Conservation (phyloP, 1,139 yeast genomes). For the Yamadazyma pseudoaaseri region DNA sequence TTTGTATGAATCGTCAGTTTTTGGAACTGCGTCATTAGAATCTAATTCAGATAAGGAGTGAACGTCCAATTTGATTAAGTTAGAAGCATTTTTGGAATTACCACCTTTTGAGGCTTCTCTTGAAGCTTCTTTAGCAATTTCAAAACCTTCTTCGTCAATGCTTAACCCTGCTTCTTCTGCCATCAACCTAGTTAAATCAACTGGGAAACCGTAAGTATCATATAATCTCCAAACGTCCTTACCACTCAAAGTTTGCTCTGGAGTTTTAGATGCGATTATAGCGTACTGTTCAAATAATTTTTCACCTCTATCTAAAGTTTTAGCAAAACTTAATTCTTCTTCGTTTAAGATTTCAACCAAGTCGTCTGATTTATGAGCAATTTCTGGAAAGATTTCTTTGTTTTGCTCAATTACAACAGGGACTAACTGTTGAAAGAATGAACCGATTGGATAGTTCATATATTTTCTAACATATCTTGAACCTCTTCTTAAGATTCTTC, state of each 20-base stretch:
- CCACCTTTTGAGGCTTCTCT: conserved; percentile 94
- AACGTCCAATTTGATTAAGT: conserved; percentile 78
- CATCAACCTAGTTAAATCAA: conserved; percentile 95
- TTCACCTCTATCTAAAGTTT: conserved; percentile 97
- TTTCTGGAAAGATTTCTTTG: conserved; percentile 87
- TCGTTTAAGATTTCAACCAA: conserved; percentile 90
- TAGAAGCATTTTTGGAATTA: conserved; percentile 58
- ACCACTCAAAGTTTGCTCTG: conserved; percentile 79
- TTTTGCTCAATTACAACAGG: conserved; percentile 93
- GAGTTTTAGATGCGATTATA: conserved; percentile 70
- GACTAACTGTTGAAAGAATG: conserved; percentile 86
- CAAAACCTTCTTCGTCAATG: conserved; percentile 90
- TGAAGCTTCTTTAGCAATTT: conserved; percentile 81
- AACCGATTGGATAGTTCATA: conserved; percentile 93
- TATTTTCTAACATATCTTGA: conserved; percentile 95
- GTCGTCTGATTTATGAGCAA: conserved; percentile 65
- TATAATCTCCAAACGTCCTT: conserved; percentile 97
- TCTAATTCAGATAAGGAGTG: conserved; percentile 75
- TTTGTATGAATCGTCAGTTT: conserved; percentile 80
- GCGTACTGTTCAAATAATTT: conserved; percentile 93
- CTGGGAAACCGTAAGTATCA: conserved; percentile 99
- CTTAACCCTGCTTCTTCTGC: conserved; percentile 97
- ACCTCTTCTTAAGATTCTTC: conserved; percentile 97
- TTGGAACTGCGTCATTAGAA: conserved; percentile 58
- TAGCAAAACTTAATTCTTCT: conserved; percentile 92